phyloP scores from a whole-genome alignment of 768 basidiomycete genomes.

The Podaxis sp. region DNA sequence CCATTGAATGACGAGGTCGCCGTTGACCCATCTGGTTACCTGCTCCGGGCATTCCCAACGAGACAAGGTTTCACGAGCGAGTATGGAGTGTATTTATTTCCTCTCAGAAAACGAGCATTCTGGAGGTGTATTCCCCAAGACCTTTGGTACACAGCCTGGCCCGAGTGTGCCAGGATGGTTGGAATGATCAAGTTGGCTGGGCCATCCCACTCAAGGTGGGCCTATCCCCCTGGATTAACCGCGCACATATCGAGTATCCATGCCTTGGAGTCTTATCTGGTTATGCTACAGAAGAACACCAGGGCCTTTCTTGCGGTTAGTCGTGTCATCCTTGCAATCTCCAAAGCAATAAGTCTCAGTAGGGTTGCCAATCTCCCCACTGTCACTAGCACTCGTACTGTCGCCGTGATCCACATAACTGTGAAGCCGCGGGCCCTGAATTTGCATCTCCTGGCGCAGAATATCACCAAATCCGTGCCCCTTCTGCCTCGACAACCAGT shows the following conservation, averaged over 20 bases:
- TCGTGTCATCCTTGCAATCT: slow-evolving; percentile 20
- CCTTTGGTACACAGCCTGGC: slow-evolving; percentile 19
- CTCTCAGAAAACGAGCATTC: slow-evolving; percentile 10
- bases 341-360: slow-evolving; percentile 15
- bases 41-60: slow-evolving; percentile 13
- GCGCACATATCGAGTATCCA: not conserved
- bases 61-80: slow-evolving; percentile 12
- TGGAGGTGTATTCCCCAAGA: slow-evolving; percentile 20
- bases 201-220: not conserved
- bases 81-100: slow-evolving; percentile 10
- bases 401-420: slow-evolving; percentile 13
- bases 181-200: too few species aligned
- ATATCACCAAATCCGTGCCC: slow-evolving; percentile 23
- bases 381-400: not conserved
- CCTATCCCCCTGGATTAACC: not conserved
- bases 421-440: slow-evolving; percentile 18
- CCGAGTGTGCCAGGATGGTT: too few species aligned
- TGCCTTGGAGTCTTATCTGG: slow-evolving; percentile 19
- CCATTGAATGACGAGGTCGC: slow-evolving; percentile 14
- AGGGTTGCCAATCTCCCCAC: slow-evolving; percentile 14
- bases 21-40: slow-evolving; percentile 9
- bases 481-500: not conserved
- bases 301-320: slow-evolving; percentile 24
- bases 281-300: slow-evolving; percentile 16
- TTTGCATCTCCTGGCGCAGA: slow-evolving; percentile 26